These are phyloP conservation scores for Termitomyces sp. DNA, from an alignment of 1,284 basidiomycete genomes.

Conservation along the genomic window DNA sequence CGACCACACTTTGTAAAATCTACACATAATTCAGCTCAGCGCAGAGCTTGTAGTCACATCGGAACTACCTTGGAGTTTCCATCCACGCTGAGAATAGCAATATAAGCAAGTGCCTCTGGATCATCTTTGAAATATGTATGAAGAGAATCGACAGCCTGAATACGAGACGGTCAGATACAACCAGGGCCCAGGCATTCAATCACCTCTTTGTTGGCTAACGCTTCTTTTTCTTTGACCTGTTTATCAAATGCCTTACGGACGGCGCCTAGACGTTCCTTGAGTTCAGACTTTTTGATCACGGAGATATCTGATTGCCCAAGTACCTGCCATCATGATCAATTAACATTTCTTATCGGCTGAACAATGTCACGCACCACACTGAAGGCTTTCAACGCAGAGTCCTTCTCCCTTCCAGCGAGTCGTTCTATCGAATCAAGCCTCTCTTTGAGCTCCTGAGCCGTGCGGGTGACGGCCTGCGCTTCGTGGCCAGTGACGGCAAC, in stretches of 20 bases:
- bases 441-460: constrained; percentile 62
- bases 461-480: constrained; percentile 75
- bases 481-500: constrained; percentile 95
- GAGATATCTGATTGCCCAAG: constrained; percentile 90
- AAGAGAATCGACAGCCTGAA: constrained; percentile 68
- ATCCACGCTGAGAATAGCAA: constrained; percentile 67
- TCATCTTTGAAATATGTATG: constrained; percentile 75
- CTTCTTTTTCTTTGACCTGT: constrained; percentile 78
- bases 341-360: not conserved
- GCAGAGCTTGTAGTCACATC: not conserved
- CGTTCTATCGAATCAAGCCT: constrained; percentile 65
- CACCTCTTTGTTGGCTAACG: constrained; percentile 77
- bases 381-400: constrained; percentile 79
- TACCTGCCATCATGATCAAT: constrained; percentile 46
- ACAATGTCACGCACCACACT: constrained; percentile 54
- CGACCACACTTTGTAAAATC: constrained; percentile 74
- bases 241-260: constrained; percentile 86
- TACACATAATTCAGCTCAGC: constrained; percentile 22
- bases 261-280: constrained; percentile 70
- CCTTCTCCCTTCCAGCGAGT: constrained; percentile 77
- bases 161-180: constrained; percentile 3
- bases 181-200: constrained; percentile 11
- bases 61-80: constrained; percentile 73
- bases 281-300: constrained; percentile 74
- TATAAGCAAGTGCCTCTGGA: constrained; percentile 62